These are phyloP conservation scores for Phytopythium litorale DNA, from an alignment of 352 stramenopile species.

Conservation along the genomic window DNA sequence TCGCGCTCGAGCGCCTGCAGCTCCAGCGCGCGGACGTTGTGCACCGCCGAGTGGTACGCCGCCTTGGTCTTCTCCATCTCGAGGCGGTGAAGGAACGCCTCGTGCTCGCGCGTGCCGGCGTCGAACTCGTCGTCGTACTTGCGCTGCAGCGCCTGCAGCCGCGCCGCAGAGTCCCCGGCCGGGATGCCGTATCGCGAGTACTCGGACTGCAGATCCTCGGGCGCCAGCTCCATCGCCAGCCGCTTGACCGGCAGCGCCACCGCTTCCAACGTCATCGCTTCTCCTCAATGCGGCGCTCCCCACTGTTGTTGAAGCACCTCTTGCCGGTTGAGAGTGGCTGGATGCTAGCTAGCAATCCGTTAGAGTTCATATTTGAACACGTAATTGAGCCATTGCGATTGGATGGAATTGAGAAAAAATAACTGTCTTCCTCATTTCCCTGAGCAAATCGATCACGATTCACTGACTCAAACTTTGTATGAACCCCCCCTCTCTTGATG, in stretches of 20 bases:
- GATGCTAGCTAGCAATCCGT: too few species aligned
- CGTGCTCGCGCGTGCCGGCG: constrained; percentile 24
- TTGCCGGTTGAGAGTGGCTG: too few species aligned
- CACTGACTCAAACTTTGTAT: too few species aligned
- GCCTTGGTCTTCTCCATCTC: constrained; percentile 47
- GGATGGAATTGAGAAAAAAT: too few species aligned
- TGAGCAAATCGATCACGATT: too few species aligned
- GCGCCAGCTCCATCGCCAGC: constrained; percentile 37
- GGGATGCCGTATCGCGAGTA: constrained; percentile 51
- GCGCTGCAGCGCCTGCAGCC: constrained; percentile 43
- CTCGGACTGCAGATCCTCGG: constrained; percentile 62
- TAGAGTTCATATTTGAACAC: too few species aligned
- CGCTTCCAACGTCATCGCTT: constrained; percentile 13
- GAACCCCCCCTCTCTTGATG: too few species aligned
- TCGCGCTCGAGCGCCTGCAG: constrained; percentile 33
- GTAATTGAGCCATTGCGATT: too few species aligned
- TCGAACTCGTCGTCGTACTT: constrained; percentile 69
- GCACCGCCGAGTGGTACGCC: constrained; percentile 37
- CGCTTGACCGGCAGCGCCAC: constrained; percentile 25
- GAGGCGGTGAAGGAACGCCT: constrained; percentile 28
- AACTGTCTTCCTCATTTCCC: too few species aligned
- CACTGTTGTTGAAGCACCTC: too few species aligned
- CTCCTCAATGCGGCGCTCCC: too few species aligned
- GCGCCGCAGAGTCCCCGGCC: constrained; percentile 31
- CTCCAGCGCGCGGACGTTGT: constrained; percentile 32